These are phyloP conservation scores for Teratosphaeria destructans DNA, from an alignment of 2,329 filamentous ascomycete species.

Conservation along the genomic window DNA sequence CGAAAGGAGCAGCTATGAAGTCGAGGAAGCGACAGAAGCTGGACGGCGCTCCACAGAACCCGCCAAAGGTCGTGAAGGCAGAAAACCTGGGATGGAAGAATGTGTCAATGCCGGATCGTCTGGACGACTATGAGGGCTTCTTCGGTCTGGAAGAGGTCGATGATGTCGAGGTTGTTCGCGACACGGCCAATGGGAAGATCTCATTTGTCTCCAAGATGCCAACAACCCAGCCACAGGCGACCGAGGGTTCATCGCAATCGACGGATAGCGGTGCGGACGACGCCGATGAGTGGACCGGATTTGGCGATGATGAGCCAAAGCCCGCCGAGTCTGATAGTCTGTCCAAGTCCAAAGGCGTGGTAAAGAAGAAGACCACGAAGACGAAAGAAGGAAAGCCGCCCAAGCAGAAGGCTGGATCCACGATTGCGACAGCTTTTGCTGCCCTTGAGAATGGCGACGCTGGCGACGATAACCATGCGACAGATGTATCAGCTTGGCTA, in stretches of 20 bases:
- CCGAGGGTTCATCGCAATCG: constrained; percentile 8
- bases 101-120: constrained; percentile 59
- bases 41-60: constrained; percentile 9
- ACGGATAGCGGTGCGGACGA: neutral
- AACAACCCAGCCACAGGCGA: neutral
- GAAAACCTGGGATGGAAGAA: constrained; percentile 53
- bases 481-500: constrained; percentile 71
- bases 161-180: constrained; percentile 71
- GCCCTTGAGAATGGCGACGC: constrained; percentile 35
- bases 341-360: constrained; percentile 14
- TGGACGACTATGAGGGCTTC: constrained; percentile 88
- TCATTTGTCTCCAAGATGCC: constrained; percentile 24
- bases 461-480: constrained; percentile 43
- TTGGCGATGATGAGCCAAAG: constrained; percentile 34
- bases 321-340: constrained; percentile 13
- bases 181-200: constrained; percentile 39
- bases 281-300: constrained; percentile 54
- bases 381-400: neutral
- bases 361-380: constrained; percentile 14
- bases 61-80: constrained; percentile 9
- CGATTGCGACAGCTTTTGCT: constrained; percentile 38
- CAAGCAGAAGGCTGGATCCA: neutral
- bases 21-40: constrained; percentile 35
- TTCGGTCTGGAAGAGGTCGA: constrained; percentile 78
- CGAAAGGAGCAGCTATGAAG: constrained; percentile 31